Percentiles rank a stretch among this genome's conserved stretches.
These are phyloP conservation scores for Aspergillus clavatus DNA, from an alignment of 2,329 filamentous ascomycete genomes.

Conservation along the genomic window DNA sequence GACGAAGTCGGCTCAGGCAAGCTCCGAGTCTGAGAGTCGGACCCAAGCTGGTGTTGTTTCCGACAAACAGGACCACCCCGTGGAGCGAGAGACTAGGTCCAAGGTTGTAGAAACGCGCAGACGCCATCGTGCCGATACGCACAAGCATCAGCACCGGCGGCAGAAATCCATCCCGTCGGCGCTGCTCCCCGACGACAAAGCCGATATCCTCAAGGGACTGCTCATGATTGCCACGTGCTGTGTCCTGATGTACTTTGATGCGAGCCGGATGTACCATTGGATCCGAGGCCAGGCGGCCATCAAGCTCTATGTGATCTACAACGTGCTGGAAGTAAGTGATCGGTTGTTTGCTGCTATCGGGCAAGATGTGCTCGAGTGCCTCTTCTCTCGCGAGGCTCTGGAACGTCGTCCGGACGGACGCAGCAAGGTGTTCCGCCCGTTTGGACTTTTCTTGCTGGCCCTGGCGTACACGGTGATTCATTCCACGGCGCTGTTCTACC, in stretches of 20 bases:
- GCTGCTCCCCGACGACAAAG: slow-evolving; percentile 84
- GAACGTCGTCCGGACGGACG: slow-evolving; percentile 82
- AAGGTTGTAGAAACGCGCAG: slow-evolving; percentile 18
- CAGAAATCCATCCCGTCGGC: slow-evolving; percentile 81
- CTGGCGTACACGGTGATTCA: slow-evolving; percentile 85
- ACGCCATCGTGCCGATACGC: slow-evolving; percentile 26
- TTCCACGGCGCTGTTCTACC: slow-evolving; percentile 85
- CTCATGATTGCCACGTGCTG: slow-evolving; percentile 82
- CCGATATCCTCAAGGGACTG: slow-evolving; percentile 84
- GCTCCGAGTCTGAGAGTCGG: slow-evolving; percentile 18
- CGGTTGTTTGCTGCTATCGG: slow-evolving; percentile 84
- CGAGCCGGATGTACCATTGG: slow-evolving; percentile 96
- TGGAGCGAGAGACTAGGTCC: slow-evolving; percentile 21
- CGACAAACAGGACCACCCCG: slow-evolving; percentile 10
- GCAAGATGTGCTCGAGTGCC: slow-evolving; percentile 91
- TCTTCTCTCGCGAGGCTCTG: slow-evolving; percentile 89
- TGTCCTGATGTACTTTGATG: slow-evolving; percentile 84
- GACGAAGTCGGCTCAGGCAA: slow-evolving; percentile 21
- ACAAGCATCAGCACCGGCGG: slow-evolving; percentile 56
- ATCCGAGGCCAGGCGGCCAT: slow-evolving; percentile 95
- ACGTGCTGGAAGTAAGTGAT: slow-evolving; percentile 86
- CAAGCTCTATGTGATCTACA: slow-evolving; percentile 98
- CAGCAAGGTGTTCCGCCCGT: slow-evolving; percentile 81
- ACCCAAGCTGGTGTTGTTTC: slow-evolving; percentile 14
- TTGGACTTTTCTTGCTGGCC: slow-evolving; percentile 86